Evolutionary conservation across 345 rosid species (phyloP), one percentile per base, ranked within the genome.

Genomic region (Limnanthes douglasii): DNA sequence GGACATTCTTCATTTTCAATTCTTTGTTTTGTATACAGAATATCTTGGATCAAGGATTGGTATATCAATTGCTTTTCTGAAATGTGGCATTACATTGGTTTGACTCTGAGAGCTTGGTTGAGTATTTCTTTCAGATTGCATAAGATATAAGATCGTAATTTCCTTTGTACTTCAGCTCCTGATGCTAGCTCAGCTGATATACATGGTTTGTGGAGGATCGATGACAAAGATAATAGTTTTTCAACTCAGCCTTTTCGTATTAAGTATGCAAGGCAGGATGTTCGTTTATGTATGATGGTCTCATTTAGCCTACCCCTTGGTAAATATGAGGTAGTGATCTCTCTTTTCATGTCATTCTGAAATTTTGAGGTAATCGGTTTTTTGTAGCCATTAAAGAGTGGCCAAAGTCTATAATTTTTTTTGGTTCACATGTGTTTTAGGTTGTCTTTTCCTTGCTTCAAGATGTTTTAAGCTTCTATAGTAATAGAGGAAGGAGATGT

Each of bases 211-310:
- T 90, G 98, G 95, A 77, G 62, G 62, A 80, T 90, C 34, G 66
- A 76, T 61, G 94, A 90, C 44, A 43, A 43, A 36, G 95, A 80
- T 31, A 84, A 77, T 53, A 84, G 85, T 56, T 90, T 90, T 65
- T 65, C 56, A 10, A 84, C 98, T 31, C 95, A 70, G 46, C 95
- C 92, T 22, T 90, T 90, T 39, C 69, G 75, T 35, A 74, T 84
- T 51, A 79, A 77, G 59, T 90, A 77, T 48, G 92, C 94, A 0
- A 74, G 95, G 65, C 98, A 90, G 64, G 94, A 90, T 64, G 57
- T 90, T 56, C 75, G 54, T 54, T 55, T 90, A 17, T 74, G 64
- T 45, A 45, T 72, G 66, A 61, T 90, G 95, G 58, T 84, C 41
- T 74, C 94, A 1, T 90, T 90, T 41, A 59, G 60, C 57, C 56